Percentiles rank a stretch among this genome's conserved stretches.
Evolutionary conservation across 768 basidiomycete genomes (phyloP).

Genomic region (Sarcodon aspratus): DNA sequence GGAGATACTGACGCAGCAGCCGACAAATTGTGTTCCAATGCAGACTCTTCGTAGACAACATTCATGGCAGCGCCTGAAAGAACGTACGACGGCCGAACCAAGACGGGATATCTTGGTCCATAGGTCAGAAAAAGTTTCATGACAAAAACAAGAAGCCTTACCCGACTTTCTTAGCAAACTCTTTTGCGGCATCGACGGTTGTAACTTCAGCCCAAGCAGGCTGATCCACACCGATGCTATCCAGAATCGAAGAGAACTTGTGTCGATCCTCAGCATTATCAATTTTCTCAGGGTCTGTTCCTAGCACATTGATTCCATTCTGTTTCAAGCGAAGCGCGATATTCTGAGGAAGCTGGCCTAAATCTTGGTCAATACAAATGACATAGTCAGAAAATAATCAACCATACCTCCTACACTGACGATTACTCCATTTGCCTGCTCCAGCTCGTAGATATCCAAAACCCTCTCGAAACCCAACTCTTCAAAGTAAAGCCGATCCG

Average conservation of each 20-base stretch:
- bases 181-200: constrained; percentile 81
- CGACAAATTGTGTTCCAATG: constrained; percentile 88
- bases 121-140: background rate
- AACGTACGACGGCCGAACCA: constrained; percentile 97
- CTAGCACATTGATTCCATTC: constrained; percentile 84
- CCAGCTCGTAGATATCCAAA: constrained; percentile 99
- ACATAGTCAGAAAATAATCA: background rate
- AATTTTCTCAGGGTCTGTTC: constrained; percentile 91
- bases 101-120: constrained; percentile 75
- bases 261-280: constrained; percentile 98
- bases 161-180: constrained; percentile 80
- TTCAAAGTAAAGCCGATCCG: constrained; percentile 98
- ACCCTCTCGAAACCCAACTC: constrained; percentile 96
- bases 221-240: constrained; percentile 92
- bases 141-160: constrained; percentile 19
- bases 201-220: constrained; percentile 93
- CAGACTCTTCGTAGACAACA: constrained; percentile 86
- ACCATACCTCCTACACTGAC: constrained; percentile 89
- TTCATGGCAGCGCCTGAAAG: constrained; percentile 99
- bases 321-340: constrained; percentile 93
- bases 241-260: constrained; percentile 97
- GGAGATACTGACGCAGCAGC: constrained; percentile 95
- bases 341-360: constrained; percentile 96
- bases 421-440: constrained; percentile 84
- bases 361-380: background rate